Base-by-base conservation (phyloP, 768 basidiomycete species). In the Sporobolomyces pararoseus region DNA sequence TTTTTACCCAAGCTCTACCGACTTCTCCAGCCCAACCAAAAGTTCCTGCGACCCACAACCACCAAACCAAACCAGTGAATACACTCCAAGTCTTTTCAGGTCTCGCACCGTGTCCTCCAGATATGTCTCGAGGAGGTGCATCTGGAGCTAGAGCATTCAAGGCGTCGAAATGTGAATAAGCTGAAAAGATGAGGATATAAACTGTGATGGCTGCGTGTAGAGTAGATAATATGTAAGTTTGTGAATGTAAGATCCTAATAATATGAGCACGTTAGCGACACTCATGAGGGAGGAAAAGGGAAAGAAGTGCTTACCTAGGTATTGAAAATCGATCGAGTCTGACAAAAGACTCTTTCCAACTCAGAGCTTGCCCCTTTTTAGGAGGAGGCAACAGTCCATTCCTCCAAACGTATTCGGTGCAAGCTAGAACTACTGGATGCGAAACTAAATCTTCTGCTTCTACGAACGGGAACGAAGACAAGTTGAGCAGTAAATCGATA, bases 101-200 rank as follows among this genome's bases (percentile, higher is more conserved):
- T 7, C 59, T 12, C 7, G 29, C 31, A 23, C n/a, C 23, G 53
- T 35, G 34, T 29, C 35, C 3, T 25, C 46, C 51, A 27, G 57
- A 59, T 7, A 61, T 65, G 2, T 54, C 55, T 34, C 25, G 60
- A 2, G 21, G 35, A 9, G 54, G 34, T 1, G 63, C 55, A 46
- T 70, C 59, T 6, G 70, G 70, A 14, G 73, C 62, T 25, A 74
- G 70, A 6, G 73, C 60, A 57, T 74, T 74, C 63, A 74, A 55
- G 16, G 73, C 59, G 46, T 74, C 47, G 32, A 74, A 74, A 23
- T 74, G 73, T 7, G 70, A 57, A 53, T 71, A 74, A 7, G 70
- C 32, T 9, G 73, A 74, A 54, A 74, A 71, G 63, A 74, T 74
- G 42, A 74, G 64, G 47, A 74, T 71, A 42, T 74, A 74, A 49